Evolutionary conservation across 2,329 filamentous ascomycete species (phyloP), one percentile per base, ranked within the genome.

Genomic region (Salinomyces thailandicus): DNA sequence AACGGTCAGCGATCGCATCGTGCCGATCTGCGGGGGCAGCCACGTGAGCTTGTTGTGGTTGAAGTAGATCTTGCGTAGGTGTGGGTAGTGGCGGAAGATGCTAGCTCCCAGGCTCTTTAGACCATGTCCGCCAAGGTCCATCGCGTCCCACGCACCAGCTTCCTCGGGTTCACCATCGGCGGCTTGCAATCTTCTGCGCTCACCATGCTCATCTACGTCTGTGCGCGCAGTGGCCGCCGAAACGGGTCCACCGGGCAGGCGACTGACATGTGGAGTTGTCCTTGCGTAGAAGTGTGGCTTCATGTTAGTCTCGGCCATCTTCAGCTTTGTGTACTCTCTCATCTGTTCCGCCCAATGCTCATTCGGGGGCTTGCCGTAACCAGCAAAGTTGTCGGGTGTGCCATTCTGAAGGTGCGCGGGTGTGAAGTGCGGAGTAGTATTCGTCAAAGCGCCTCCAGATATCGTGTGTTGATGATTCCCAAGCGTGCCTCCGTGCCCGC

Each of bases 41-140:
- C 73, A 71, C 18, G 77, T 77, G 41, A 98, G 72, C 58, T 86
- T 87, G 69, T 98, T 98, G 48, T 86, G 89, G 51, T 86, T 86
- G 44, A 98, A 77, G 60, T 93, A 95, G 18, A 98, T 74, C 61
- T 93, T 89, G 48, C 83, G 83, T 38, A 98, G 68, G 60, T 98
- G 96, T 30, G 73, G 73, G 62, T 96, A 98, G 48, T 63, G 62
- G 48, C 74, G 71, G 65, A 96, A 96, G 19, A 98, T 69, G 30
- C 81, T 75, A 6, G 75, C 66, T 1, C 86, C 79, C 19, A 98
- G 69, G 41, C 85, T 83, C 48, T 86, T 81, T 33, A 98, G 68
- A 14, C 89, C 89, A 64, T 96, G 91, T n/a, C 91, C 91, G 50
- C 87, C 91, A 58, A 96, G 80, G 61, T 98, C 91, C 50, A 98